Evolutionary conservation across 768 basidiomycete genomes (phyloP).

Genomic region (Guyanaporus albipodus): DNA sequence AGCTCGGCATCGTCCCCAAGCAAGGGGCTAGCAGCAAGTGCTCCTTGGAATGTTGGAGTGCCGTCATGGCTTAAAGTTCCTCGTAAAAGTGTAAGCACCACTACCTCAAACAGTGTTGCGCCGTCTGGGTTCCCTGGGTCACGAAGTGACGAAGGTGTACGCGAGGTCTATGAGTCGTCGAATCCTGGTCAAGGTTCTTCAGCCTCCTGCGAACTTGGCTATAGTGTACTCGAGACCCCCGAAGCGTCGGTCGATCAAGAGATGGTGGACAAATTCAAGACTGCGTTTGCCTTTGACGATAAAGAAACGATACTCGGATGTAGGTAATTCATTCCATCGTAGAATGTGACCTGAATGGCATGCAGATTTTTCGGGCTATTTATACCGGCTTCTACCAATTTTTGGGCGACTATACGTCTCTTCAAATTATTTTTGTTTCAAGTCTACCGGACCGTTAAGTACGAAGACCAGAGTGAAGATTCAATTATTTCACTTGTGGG

Average conservation of each 20-base stretch:
- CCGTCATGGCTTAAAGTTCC: conserved; percentile 66
- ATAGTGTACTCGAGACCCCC: conserved; percentile 78
- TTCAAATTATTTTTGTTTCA: conserved; percentile 93
- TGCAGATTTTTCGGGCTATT: conserved; percentile 82
- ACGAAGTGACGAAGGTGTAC: conserved; percentile 39
- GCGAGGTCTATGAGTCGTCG: conserved; percentile 49
- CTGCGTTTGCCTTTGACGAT: conserved; percentile 82
- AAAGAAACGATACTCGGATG: conserved; percentile 85
- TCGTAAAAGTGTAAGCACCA: conserved; percentile 38
- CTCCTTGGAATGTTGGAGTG: conserved; percentile 60
- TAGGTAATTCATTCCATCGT: conserved; percentile 40
- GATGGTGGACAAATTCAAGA: conserved; percentile 69
- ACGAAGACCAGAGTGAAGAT: conserved; percentile 75
- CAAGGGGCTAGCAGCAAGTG: conserved; percentile 38
- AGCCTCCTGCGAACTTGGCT: conserved; percentile 58
- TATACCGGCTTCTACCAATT: conserved; percentile 86
- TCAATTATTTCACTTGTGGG: not conserved
- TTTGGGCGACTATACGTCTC: conserved; percentile 88
- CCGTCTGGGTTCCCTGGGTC: conserved; percentile 17
- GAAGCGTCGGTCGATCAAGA: conserved; percentile 59
- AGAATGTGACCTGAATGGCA: conserved; percentile 5
- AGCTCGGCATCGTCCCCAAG: conserved; percentile 35
- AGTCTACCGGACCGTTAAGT: conserved; percentile 76
- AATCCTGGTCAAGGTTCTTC: conserved; percentile 22
- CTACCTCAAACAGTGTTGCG: conserved; percentile 26